Conservation (phyloP, 306 rosid genomes). For the Hylodesmum podocarpum region DNA sequence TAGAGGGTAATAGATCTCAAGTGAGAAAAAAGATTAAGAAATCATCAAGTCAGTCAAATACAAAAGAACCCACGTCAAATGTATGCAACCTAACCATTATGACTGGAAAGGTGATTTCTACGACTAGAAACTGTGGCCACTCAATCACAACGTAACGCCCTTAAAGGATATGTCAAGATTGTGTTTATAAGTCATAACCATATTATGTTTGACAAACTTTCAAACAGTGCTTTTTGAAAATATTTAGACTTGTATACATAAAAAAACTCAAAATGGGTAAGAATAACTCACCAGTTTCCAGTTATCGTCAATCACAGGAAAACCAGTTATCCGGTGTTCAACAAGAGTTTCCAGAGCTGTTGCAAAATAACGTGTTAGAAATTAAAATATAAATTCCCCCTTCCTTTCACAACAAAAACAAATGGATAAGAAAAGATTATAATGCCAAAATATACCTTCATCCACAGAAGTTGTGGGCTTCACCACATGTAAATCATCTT, state of each 20-base stretch:
- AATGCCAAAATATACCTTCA: conserved; percentile 78
- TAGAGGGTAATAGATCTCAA: not conserved
- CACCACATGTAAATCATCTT: conserved; percentile 73
- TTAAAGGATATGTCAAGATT: not conserved
- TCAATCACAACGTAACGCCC: not conserved
- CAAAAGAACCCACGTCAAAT: not conserved
- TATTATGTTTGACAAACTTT: conserved; percentile 20
- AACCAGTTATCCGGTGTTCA: conserved; percentile 91
- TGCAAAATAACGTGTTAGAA: conserved; percentile 40
- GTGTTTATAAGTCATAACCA: not conserved
- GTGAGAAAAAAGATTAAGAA: not conserved
- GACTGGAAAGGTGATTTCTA: not conserved
- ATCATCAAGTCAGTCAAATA: not conserved
- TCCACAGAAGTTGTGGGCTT: conserved; percentile 88
- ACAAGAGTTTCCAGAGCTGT: conserved; percentile 91
- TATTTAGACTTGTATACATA: no score
- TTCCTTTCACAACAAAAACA: not conserved
- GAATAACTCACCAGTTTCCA: conserved; percentile 78
- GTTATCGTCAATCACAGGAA: conserved; percentile 87
- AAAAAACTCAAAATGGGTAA: conserved; percentile 3
- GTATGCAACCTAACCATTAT: not conserved
- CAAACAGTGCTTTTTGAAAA: not conserved
- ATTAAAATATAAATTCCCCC: not conserved
- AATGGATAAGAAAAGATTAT: not conserved
- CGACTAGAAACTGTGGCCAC: not conserved